A percentile compares a stretch with the other conserved stretches of the same genome.
Conservation (phyloP, 129 eudicot genomes). For the Heracleum sosnowskyi region DNA sequence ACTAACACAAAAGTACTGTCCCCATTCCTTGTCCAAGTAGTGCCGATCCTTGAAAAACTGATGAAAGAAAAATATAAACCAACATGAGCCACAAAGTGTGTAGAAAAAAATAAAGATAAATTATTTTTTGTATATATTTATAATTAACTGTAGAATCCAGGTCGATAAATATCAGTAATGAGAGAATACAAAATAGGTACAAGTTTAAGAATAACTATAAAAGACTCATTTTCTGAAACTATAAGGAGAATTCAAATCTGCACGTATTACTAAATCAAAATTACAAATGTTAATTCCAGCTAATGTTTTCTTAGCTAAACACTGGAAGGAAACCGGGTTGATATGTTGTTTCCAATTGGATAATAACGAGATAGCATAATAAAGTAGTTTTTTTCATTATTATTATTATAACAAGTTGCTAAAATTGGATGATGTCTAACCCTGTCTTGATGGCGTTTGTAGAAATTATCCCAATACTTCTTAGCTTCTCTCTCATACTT, state of each 20-base stretch:
- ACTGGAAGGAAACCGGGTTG: background rate
- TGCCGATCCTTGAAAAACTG: slow-evolving; percentile 98
- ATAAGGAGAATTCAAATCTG: background rate
- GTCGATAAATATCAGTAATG: background rate
- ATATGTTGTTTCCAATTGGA: background rate
- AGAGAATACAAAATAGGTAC: background rate
- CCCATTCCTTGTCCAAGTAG: slow-evolving; percentile 99
- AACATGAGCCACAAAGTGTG: background rate
- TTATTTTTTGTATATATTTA: background rate
- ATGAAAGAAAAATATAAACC: slow-evolving; percentile 8
- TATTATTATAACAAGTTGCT: background rate
- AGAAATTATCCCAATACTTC: slow-evolving; percentile 90
- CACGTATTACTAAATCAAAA: background rate
- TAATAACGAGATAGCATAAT: background rate
- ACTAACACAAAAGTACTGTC: slow-evolving; percentile 82
- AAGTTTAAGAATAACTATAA: background rate
- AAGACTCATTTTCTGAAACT: background rate
- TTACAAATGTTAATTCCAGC: background rate
- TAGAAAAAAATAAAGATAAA: background rate
- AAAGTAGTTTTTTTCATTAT: background rate
- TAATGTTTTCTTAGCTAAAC: background rate
- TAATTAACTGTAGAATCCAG: background rate
- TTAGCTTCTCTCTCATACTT: slow-evolving; percentile 92
- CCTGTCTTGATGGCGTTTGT: slow-evolving; percentile 89
- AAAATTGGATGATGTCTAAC: slow-evolving; percentile 32